Evolutionary conservation across 2,329 filamentous ascomycete genomes (phyloP), one percentile per base, ranked within the genome.

Genomic region (Cercospora sp.): DNA sequence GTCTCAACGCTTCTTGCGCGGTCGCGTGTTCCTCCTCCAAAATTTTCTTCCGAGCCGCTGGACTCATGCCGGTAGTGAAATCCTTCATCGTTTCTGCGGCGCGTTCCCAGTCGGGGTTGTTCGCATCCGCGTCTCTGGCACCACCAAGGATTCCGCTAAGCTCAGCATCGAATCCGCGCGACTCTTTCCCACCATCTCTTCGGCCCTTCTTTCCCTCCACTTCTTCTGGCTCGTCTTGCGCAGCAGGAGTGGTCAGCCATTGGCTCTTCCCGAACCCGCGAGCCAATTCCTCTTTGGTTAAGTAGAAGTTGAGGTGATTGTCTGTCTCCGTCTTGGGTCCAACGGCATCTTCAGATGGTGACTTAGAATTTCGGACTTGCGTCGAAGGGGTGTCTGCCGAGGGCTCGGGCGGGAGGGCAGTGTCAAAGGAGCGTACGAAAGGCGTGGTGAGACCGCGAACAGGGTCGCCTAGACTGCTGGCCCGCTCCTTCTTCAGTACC

Each of bases 401-500:
- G 31, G 61, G 75, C 57, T 28, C 81, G 1, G 77, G 73, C 0
- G 82, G 79, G 5, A 79, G 72, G 23, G 86, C 89, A 9, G 86
- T 87, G 76, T 92, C 90, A 74, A 97, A 89, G 3, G 92, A 94
- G 80, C 92, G 86, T 75, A 97, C 82, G 77, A 97, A 97, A 31
- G 93, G 87, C 16, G 95, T 97, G 42, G 86, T 81, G 68, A 89
- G 85, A 76, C 94, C 95, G 74, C 90, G 87, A 71, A 99, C 84
- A 0, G 93, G 91, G 79, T 96, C 88, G 61, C 94, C 94, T 72
- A 90, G 84, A 57, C 85, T 84, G 58, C 84, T 84, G 67, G 87
- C 84, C 68, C 92, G 88, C 77, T 89, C 84, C 71, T 87, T 82
- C 68, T 88, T 80, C 65, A 98, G 86, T 70, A 89, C 88, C 70